These are phyloP conservation scores for Microascus cirrosus DNA, from an alignment of 2,329 filamentous ascomycete species.

Conservation along the genomic window DNA sequence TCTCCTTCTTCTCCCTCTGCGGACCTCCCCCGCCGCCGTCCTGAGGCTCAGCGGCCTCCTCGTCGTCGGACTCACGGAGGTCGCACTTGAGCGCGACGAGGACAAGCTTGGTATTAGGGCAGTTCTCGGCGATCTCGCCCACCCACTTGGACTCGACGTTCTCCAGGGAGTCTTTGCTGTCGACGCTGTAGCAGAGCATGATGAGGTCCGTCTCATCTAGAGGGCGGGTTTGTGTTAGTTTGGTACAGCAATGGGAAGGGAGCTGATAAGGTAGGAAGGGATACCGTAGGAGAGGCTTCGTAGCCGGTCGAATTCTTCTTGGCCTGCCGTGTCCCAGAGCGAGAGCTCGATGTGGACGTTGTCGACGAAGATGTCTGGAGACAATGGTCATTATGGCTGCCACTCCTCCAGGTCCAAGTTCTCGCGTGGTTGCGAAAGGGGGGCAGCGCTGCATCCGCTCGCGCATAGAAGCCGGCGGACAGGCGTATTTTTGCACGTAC, in stretches of 20 bases:
- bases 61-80: slow-evolving; percentile 64
- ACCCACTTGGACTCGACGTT: slow-evolving; percentile 99
- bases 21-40: slow-evolving; percentile 21
- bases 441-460: neutral
- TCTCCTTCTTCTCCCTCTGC: slow-evolving; percentile 51
- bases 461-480: neutral
- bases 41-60: slow-evolving; percentile 54
- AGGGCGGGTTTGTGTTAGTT: slow-evolving; percentile 7
- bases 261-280: neutral
- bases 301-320: slow-evolving; percentile 97
- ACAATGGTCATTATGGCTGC: neutral
- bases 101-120: slow-evolving; percentile 87
- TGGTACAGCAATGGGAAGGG: neutral
- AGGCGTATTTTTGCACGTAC: slow-evolving; percentile 39
- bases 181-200: slow-evolving; percentile 97
- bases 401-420: neutral
- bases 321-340: slow-evolving; percentile 95
- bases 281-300: slow-evolving; percentile 86
- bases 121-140: slow-evolving; percentile 95
- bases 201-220: slow-evolving; percentile 88
- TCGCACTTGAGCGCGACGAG: slow-evolving; percentile 96
- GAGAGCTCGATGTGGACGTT: slow-evolving; percentile 94
- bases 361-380: slow-evolving; percentile 89
- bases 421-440: neutral
- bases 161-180: slow-evolving; percentile 91